Evolutionary conservation across 208 protist species (phyloP).

Genomic region (Acanthamoeba lenticulata): DNA sequence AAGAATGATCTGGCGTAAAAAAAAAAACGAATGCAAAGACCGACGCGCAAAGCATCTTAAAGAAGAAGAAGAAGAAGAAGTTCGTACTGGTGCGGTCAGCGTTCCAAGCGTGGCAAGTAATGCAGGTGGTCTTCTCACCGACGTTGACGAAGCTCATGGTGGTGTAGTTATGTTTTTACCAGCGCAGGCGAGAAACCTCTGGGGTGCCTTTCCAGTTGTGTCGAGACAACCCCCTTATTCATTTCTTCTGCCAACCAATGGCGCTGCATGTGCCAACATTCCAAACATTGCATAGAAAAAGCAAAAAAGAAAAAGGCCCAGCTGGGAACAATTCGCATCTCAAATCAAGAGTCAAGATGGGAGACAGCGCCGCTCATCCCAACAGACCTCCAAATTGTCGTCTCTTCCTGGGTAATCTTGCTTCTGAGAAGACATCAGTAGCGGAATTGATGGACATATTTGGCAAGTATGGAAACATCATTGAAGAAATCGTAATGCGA

Average conservation of each 20-base stretch:
- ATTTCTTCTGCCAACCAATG: background rate
- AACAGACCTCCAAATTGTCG: constrained; percentile 58
- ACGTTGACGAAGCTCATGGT: constrained; percentile 66
- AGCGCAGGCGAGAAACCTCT: background rate
- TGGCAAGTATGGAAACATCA: constrained; percentile 61
- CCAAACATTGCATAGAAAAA: background rate
- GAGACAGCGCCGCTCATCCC: background rate
- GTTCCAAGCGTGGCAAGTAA: constrained; percentile 91
- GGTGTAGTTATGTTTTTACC: background rate
- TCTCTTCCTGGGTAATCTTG: constrained; percentile 59
- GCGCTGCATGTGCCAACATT: too few species aligned
- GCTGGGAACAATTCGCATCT: too few species aligned
- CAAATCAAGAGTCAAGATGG: background rate
- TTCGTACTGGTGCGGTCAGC: constrained; percentile 82
- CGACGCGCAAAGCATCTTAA: background rate
- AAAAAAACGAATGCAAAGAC: background rate
- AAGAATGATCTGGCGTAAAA: background rate
- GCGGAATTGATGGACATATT: constrained; percentile 47
- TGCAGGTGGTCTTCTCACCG: constrained; percentile 62
- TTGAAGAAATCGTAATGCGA: constrained; percentile 61
- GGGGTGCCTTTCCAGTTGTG: background rate
- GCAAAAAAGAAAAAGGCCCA: background rate
- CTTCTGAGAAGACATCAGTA: constrained; percentile 62
- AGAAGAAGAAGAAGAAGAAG: background rate
- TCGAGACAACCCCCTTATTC: background rate